phyloP scores from a whole-genome alignment of 225 moss, liverwort and hornwort species.

The Anthoceros angustus region DNA sequence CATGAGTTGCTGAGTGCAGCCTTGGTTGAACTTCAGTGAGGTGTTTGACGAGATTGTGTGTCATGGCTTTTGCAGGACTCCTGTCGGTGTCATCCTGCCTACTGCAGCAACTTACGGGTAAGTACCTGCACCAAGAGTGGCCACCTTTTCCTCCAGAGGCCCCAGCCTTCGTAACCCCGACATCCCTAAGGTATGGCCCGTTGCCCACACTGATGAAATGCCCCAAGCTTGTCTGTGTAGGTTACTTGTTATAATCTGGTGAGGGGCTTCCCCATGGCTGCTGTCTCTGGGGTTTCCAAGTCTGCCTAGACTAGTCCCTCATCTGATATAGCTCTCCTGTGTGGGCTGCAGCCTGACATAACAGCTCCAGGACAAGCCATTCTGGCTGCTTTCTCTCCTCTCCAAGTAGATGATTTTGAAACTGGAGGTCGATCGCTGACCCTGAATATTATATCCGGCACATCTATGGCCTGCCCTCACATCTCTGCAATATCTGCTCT shows the following conservation, averaged over 20 bases:
- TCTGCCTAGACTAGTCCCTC: no score
- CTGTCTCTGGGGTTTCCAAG: no score
- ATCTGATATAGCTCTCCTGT: background rate
- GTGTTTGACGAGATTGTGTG: background rate
- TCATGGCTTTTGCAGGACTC: background rate
- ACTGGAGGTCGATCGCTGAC: slow-evolving; percentile 19
- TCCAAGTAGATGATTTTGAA: background rate
- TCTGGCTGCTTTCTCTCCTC: slow-evolving; percentile 27
- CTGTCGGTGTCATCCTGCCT: slow-evolving; percentile 6
- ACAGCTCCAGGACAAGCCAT: slow-evolving; percentile 38
- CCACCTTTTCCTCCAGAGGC: slow-evolving; percentile 20
- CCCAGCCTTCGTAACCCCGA: slow-evolving; percentile 10
- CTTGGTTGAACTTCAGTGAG: no score
- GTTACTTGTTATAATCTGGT: no score
- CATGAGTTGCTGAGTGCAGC: background rate
- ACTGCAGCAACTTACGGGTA: slow-evolving; percentile 7
- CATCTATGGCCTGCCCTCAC: slow-evolving; percentile 45
- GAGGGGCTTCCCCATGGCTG: no score
- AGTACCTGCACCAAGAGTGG: slow-evolving; percentile 18
- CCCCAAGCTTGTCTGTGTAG: no score
- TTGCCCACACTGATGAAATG: background rate
- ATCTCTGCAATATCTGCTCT: slow-evolving; percentile 23
- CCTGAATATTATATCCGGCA: slow-evolving; percentile 41
- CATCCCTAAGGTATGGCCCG: slow-evolving; percentile 12
- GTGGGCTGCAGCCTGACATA: slow-evolving; percentile 20